Percentiles rank a stretch among this genome's conserved stretches.
phyloP scores from a whole-genome alignment of 768 basidiomycete genomes.

The Mycena capillaripes region DNA sequence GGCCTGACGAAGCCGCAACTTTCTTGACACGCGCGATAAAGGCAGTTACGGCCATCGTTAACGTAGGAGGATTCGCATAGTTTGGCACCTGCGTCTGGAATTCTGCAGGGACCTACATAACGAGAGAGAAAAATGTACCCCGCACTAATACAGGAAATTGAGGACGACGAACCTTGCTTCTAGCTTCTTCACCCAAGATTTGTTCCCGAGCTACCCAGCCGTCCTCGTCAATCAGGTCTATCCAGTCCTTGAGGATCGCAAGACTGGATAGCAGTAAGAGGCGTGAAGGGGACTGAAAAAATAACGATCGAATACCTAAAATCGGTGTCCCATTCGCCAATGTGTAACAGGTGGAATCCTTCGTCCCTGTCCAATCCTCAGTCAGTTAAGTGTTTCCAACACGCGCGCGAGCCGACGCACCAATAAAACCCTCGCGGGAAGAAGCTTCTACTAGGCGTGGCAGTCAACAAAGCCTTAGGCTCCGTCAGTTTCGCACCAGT shows the following conservation, averaged over 20 bases:
- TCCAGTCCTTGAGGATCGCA: conserved; percentile 92
- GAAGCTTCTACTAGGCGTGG: conserved; percentile 96
- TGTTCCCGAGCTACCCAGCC: conserved; percentile 98
- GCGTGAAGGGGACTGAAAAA: neutral
- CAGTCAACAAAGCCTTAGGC: conserved; percentile 84
- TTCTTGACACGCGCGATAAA: conserved; percentile 83
- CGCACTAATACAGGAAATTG: neutral
- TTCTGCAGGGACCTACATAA: conserved; percentile 81
- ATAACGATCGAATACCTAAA: conserved; percentile 68
- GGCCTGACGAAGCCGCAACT: conserved; percentile 53
- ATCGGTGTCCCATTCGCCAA: conserved; percentile 94
- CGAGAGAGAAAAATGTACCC: conserved; percentile 2
- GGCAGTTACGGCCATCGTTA: conserved; percentile 93
- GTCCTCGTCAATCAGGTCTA: conserved; percentile 90
- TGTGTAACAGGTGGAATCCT: conserved; percentile 94
- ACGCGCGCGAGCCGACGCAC: conserved; percentile 52
- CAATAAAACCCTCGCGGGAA: conserved; percentile 99
- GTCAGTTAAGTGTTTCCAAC: conserved; percentile 30
- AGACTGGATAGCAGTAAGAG: conserved; percentile 61
- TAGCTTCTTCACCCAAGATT: conserved; percentile 95
- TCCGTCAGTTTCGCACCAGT: conserved; percentile 79
- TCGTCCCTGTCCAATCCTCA: conserved; percentile 80
- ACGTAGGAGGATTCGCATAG: conserved; percentile 95
- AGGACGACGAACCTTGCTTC: conserved; percentile 77
- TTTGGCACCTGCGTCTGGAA: conserved; percentile 95